Evolutionary conservation across 1,284 basidiomycete species (phyloP).

Genomic region (Clitocybe nebularis): DNA sequence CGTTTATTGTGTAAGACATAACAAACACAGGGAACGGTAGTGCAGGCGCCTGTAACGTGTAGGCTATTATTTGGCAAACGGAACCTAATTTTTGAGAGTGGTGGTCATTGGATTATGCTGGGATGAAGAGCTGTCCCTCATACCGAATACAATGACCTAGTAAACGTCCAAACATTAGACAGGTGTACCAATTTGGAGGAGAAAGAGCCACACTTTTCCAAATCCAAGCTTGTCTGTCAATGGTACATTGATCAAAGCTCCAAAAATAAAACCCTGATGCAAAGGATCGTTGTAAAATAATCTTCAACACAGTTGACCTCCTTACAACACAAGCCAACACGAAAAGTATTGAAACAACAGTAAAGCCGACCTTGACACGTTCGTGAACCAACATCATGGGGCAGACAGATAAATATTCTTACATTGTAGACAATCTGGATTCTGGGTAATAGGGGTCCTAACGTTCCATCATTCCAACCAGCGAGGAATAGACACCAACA

Average conservation of each 20-base stretch:
- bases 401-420: constrained; percentile 6
- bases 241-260: constrained; percentile 49
- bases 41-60: constrained; percentile 46
- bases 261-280: constrained; percentile 49
- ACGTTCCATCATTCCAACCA: constrained; percentile 45
- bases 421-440: constrained; percentile 45
- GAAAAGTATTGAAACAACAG: constrained; percentile 46
- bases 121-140: too few species aligned
- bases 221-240: constrained; percentile 56
- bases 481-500: constrained; percentile 6
- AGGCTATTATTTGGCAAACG: constrained; percentile 42
- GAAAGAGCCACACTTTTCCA: constrained; percentile 55
- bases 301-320: constrained; percentile 3
- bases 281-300: neutral
- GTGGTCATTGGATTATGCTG: too few species aligned
- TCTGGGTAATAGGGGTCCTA: constrained; percentile 32
- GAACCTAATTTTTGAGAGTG: constrained; percentile 38
- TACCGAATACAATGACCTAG: neutral
- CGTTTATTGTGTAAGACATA: constrained; percentile 54
- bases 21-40: constrained; percentile 69
- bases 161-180: too few species aligned
- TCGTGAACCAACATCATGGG: neutral
- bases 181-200: neutral
- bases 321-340: constrained; percentile 40
- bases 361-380: constrained; percentile 37